These are phyloP conservation scores for Euphorbia peplus DNA, from an alignment of 345 rosid genomes.

Conservation along the genomic window DNA sequence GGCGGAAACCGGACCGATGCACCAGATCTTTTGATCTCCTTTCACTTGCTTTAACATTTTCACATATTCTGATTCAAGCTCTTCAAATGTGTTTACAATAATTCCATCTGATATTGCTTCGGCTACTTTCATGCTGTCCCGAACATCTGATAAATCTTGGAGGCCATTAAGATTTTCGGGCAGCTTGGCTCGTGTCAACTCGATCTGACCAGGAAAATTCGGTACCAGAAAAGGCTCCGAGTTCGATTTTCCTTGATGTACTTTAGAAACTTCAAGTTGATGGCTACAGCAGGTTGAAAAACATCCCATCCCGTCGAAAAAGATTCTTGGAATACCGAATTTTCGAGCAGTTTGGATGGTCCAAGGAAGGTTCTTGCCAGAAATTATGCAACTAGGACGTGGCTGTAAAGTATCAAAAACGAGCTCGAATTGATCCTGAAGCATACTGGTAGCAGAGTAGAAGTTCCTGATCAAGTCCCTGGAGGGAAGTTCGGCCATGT, in stretches of 20 bases:
- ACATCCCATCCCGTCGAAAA: slow-evolving; percentile 44
- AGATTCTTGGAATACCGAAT: slow-evolving; percentile 34
- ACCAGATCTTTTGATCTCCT: slow-evolving; percentile 40
- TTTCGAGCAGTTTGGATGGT: slow-evolving; percentile 30
- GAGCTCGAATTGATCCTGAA: slow-evolving; percentile 17
- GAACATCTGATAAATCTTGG: slow-evolving; percentile 7
- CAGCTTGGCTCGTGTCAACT: slow-evolving; percentile 31
- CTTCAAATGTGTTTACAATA: slow-evolving; percentile 43
- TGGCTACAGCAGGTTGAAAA: slow-evolving; percentile 27
- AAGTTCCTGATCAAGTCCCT: slow-evolving; percentile 20
- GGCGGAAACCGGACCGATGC: slow-evolving; percentile 45
- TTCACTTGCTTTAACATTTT: slow-evolving; percentile 30
- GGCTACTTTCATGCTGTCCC: slow-evolving; percentile 14
- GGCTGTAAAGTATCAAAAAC: slow-evolving; percentile 20
- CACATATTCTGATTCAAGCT: slow-evolving; percentile 38
- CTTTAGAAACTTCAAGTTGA: slow-evolving; percentile 25
- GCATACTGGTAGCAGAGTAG: slow-evolving; percentile 13
- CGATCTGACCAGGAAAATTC: slow-evolving; percentile 31
- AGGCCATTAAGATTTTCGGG: slow-evolving; percentile 9
- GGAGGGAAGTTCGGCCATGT: slow-evolving; percentile 15
- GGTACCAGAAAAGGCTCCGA: slow-evolving; percentile 38
- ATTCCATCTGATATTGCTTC: slow-evolving; percentile 37
- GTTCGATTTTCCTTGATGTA: slow-evolving; percentile 22
- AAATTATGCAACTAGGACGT: slow-evolving; percentile 39
- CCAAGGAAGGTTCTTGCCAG: slow-evolving; percentile 41